Base-by-base conservation (phyloP, 2,329 filamentous ascomycete species). In the Sporothrix luriei region DNA sequence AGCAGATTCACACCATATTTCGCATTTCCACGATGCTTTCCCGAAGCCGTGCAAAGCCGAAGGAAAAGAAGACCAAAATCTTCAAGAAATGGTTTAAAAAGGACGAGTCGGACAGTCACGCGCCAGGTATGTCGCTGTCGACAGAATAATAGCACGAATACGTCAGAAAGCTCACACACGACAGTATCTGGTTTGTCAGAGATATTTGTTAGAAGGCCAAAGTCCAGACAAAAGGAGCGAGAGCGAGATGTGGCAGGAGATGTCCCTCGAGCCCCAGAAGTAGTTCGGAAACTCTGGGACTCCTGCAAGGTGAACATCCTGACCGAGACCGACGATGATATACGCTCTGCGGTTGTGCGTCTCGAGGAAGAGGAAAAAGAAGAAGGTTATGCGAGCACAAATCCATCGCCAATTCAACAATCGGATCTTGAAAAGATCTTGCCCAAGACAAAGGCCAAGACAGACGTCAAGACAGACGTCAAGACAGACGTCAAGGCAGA, bases 291-390 rank as follows among this genome's bases (percentile, higher is more conserved):
- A n/a, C 55, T 43, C 38, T 43, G 33, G 33, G 38, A 61, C 10
- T 43, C 55, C 3, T 61, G 40, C 55, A 59, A 59, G 33, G 33
- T 61, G 10, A n/a, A 61, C n/a, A n/a, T 61, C 5, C 24, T 38
- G 55, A 11, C 38, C 38, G 55, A 61, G 21, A 21, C 40, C 33
- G 55, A 40, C 26, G n/a, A 38, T 4, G 7, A 43, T 24, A 21
- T 61, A 5, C 33, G 21, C 19, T 21, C 55, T 5, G 13, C 33
- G 10, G 33, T 43, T 40, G 38, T 4, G 9, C 33, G 55, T 6
- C 33, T 61, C 11, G 55, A 61, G 11, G 43, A 21, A 40, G 33
- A 61, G 24, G 55, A 61, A 61, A 14, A 13, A 11, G 33, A 33
- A 1, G 19, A 21, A 43, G 21, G 13, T 38, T 4, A 61, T 21